Evolutionary conservation across 1,284 basidiomycete genomes (phyloP).

Genomic region (Spongispora temasekensis): DNA sequence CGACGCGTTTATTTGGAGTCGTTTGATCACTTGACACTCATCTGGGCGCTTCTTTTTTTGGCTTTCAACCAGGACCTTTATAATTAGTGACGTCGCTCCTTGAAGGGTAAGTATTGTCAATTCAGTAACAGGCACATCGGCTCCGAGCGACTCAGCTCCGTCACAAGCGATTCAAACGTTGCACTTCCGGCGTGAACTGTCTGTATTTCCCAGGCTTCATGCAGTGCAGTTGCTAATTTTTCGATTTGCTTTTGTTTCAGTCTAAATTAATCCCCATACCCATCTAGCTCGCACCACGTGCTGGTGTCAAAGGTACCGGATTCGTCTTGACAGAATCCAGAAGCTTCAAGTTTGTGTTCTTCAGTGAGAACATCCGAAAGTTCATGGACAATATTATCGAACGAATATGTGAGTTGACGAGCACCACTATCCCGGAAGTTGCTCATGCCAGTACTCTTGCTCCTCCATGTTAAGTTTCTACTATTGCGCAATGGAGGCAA

Average conservation of each 20-base stretch:
- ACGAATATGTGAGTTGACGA: constrained; percentile 13
- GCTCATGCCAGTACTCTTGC: constrained; percentile 3
- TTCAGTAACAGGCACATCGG: no score
- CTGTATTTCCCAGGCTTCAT: not conserved
- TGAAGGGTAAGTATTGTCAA: no score
- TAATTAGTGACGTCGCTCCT: no score
- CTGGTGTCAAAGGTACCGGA: not conserved
- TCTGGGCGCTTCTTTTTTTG: no score
- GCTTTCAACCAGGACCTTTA: no score
- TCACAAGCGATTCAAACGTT: no score
- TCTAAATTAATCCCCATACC: not conserved
- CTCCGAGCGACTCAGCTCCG: no score
- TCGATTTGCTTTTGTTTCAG: not conserved
- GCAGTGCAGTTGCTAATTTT: not conserved
- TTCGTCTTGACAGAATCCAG: not conserved
- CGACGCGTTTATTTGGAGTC: constrained; percentile 28
- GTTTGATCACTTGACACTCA: constrained; percentile 11
- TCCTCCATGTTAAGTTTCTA: constrained; percentile 8
- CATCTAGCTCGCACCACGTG: not conserved
- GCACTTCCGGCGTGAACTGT: no score
- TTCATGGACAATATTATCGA: constrained; percentile 13
- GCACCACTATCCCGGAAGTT: not conserved
- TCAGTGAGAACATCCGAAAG: not conserved
- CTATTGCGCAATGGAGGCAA: constrained; percentile 18
- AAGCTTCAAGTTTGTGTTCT: not conserved